Percentiles rank a stretch among this genome's conserved stretches.
These are phyloP conservation scores for Fusarium sp. DNA, from an alignment of 2,329 filamentous ascomycete species.

Conservation along the genomic window DNA sequence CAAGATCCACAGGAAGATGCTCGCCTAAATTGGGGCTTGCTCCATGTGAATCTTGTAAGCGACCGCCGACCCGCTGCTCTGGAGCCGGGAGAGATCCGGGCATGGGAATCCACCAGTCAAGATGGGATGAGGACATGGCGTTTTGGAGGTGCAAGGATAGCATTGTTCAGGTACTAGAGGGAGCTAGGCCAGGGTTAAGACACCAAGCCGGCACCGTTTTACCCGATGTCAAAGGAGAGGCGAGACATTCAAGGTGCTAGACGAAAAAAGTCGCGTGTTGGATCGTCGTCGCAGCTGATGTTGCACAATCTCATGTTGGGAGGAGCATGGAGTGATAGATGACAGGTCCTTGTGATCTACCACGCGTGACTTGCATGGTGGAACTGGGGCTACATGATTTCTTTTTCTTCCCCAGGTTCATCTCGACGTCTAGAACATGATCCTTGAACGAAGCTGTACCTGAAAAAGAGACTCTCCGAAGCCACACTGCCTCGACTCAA, in stretches of 20 bases:
- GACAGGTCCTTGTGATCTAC: not conserved
- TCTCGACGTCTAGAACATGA: not conserved
- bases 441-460: not conserved
- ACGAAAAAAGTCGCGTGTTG: not conserved
- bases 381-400: not conserved
- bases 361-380: not conserved
- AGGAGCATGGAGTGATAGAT: not conserved
- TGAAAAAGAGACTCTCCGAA: not conserved
- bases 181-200: not conserved
- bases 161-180: not conserved
- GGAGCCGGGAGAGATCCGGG: conserved; percentile 3
- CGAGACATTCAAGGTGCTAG: too few relatives aligned
- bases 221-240: not conserved
- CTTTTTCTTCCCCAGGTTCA: not conserved
- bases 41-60: not conserved
- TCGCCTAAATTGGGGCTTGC: not conserved
- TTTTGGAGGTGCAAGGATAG: not conserved
- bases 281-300: not conserved
- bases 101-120: not conserved
- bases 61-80: not conserved
- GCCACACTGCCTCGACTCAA: not conserved
- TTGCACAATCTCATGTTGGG: not conserved
- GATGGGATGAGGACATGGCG: not conserved
- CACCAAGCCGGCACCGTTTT: not conserved
- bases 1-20: not conserved